Evolutionary conservation across 2,329 filamentous ascomycete species (phyloP).

Genomic region (Thermoascus crustaceus): DNA sequence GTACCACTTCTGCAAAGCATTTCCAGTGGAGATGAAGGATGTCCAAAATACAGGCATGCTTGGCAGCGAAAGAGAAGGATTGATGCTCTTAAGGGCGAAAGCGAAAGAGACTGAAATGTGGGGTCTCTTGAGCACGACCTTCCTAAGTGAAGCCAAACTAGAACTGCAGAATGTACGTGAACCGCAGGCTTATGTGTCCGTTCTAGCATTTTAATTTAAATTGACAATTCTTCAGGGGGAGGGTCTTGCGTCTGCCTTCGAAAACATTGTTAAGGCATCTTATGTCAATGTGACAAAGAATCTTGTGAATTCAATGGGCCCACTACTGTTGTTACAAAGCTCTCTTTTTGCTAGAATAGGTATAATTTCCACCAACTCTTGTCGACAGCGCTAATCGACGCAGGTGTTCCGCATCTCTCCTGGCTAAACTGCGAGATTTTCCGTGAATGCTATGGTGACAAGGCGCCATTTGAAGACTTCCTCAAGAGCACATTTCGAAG

Average conservation of each 20-base stretch:
- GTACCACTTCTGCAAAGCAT: slow-evolving; percentile 84
- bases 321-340: slow-evolving; percentile 63
- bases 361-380: slow-evolving; percentile 20
- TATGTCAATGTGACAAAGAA: slow-evolving; percentile 73
- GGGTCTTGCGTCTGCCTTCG: slow-evolving; percentile 54
- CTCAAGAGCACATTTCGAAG: slow-evolving; percentile 66
- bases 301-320: slow-evolving; percentile 63
- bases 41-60: slow-evolving; percentile 65
- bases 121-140: slow-evolving; percentile 70
- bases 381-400: slow-evolving; percentile 20
- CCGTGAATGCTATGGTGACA: slow-evolving; percentile 60
- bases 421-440: slow-evolving; percentile 62
- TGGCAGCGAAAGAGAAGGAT: slow-evolving; percentile 69
- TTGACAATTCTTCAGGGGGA: slow-evolving; percentile 40
- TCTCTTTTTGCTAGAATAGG: slow-evolving; percentile 72
- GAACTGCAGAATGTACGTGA: slow-evolving; percentile 61
- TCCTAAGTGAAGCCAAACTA: slow-evolving; percentile 79
- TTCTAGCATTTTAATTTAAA: slow-evolving; percentile 31
- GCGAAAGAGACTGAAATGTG: slow-evolving; percentile 82
- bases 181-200: no score
- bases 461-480: slow-evolving; percentile 64
- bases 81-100: slow-evolving; percentile 76
- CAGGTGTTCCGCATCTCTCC: slow-evolving; percentile 47
- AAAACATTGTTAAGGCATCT: slow-evolving; percentile 72
- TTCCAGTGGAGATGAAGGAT: slow-evolving; percentile 64